A percentile compares a stretch with the other conserved stretches of the same genome.
These are phyloP conservation scores for Immersiella caudata DNA, from an alignment of 495 filamentous ascomycete species.

Conservation along the genomic window DNA sequence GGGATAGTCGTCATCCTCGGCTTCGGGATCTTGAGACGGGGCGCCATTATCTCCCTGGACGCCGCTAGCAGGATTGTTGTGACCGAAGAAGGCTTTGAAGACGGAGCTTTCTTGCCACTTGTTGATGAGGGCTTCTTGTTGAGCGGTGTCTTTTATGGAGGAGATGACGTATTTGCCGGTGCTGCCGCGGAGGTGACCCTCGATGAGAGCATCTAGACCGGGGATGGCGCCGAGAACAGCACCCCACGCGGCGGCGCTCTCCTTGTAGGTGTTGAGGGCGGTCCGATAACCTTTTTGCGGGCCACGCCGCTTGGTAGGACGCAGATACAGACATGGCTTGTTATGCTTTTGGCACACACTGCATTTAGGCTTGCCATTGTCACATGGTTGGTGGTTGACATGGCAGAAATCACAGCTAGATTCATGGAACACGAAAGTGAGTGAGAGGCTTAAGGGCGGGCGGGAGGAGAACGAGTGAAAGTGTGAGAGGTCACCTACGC, in stretches of 20 bases:
- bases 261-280: slow-evolving; percentile 45
- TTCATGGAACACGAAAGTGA: background rate
- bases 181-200: slow-evolving; percentile 35
- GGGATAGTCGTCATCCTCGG: slow-evolving; percentile 20
- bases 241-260: slow-evolving; percentile 45
- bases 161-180: slow-evolving; percentile 32
- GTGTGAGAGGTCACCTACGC: slow-evolving; percentile 31
- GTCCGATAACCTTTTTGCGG: slow-evolving; percentile 44
- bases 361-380: slow-evolving; percentile 44
- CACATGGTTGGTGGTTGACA: slow-evolving; percentile 45
- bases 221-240: slow-evolving; percentile 41
- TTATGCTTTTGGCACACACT: slow-evolving; percentile 42
- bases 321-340: slow-evolving; percentile 41
- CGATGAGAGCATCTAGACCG: slow-evolving; percentile 41
- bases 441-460: background rate
- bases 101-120: slow-evolving; percentile 41
- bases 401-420: slow-evolving; percentile 44
- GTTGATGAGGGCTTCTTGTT: slow-evolving; percentile 39
- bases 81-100: slow-evolving; percentile 40
- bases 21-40: slow-evolving; percentile 19
- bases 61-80: slow-evolving; percentile 27
- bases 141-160: slow-evolving; percentile 39
- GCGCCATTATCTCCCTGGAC: background rate
- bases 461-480: background rate
- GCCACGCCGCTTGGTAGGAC: slow-evolving; percentile 43